Percentiles rank a stretch among this genome's conserved stretches.
phyloP scores from a whole-genome alignment of 352 stramenopile species.

The Globisporangium emineosum region DNA sequence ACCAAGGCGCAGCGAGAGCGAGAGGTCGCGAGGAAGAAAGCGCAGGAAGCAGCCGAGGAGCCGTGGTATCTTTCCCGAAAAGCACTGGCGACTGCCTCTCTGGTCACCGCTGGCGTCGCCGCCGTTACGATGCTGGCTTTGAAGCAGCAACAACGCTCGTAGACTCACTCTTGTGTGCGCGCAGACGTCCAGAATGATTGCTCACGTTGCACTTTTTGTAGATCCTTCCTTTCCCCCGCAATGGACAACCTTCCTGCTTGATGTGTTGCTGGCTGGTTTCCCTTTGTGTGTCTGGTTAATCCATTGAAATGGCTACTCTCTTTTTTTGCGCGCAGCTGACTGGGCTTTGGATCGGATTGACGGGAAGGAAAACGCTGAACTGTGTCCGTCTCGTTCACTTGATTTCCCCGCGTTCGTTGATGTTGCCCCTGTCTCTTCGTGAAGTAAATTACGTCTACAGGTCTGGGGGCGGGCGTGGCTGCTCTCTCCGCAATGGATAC shows the following conservation, averaged over 20 bases:
- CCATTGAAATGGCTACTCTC: constrained; percentile 2
- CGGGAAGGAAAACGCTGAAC: background rate
- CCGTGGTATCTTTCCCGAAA: constrained; percentile 67
- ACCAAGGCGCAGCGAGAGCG: constrained; percentile 41
- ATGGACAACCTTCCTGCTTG: constrained; percentile 12
- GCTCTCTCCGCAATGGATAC: constrained; percentile 11
- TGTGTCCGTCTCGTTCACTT: constrained; percentile 4
- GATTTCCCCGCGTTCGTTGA: constrained; percentile 3
- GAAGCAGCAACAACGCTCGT: constrained; percentile 44
- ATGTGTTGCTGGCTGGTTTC: constrained; percentile 3
- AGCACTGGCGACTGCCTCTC: constrained; percentile 56
- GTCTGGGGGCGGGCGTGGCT: background rate
- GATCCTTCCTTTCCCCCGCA: constrained; percentile 4
- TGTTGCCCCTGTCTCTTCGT: constrained; percentile 10
- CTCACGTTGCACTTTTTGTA: constrained; percentile 11
- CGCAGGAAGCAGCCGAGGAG: constrained; percentile 16
- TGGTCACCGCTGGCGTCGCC: constrained; percentile 68
- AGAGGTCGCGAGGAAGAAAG: constrained; percentile 16
- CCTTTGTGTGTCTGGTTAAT: background rate
- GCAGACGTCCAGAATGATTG: background rate
- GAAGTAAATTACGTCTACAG: constrained; percentile 9
- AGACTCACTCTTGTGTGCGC: constrained; percentile 3
- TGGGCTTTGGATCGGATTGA: background rate
- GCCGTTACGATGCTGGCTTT: constrained; percentile 55
- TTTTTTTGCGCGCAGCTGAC: constrained; percentile 7